These are phyloP conservation scores for Austropuccinia psidii DNA, from an alignment of 1,284 basidiomycete species.

Conservation along the genomic window DNA sequence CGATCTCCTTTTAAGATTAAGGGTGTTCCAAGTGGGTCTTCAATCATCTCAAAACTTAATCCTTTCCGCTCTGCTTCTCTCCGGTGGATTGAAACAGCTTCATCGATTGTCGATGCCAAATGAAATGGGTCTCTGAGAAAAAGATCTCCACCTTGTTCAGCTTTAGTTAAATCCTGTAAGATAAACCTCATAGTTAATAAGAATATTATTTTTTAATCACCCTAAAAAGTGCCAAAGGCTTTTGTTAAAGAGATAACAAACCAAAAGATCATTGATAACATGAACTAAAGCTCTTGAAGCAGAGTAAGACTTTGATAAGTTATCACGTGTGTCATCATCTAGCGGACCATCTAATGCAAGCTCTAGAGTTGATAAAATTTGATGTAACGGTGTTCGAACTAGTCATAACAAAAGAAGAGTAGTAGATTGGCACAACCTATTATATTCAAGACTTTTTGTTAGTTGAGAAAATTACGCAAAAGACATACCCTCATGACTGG, in stretches of 20 bases:
- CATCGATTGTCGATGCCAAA: constrained; percentile 60
- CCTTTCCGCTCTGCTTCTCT: constrained; percentile 65
- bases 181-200: too few relatives aligned
- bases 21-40: constrained; percentile 41
- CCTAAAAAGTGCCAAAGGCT: too few relatives aligned
- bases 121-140: constrained; percentile 77
- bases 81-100: constrained; percentile 57
- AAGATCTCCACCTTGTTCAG: constrained; percentile 71
- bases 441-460: background rate
- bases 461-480: constrained; percentile 22
- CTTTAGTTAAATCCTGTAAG: constrained; percentile 63
- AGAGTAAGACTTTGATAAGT: constrained; percentile 67
- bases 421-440: background rate
- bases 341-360: constrained; percentile 72
- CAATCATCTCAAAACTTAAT: constrained; percentile 58
- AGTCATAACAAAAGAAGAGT: background rate
- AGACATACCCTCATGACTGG: constrained; percentile 67
- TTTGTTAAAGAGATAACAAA: too few relatives aligned
- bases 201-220: too few relatives aligned
- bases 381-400: constrained; percentile 67
- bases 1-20: constrained; percentile 45
- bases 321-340: constrained; percentile 68
- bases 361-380: constrained; percentile 59
- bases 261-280: constrained; percentile 73
- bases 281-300: constrained; percentile 63